These are phyloP conservation scores for Musa acuminata DNA, from an alignment of 176 grass and related monocot genomes.

Conservation along the genomic window DNA sequence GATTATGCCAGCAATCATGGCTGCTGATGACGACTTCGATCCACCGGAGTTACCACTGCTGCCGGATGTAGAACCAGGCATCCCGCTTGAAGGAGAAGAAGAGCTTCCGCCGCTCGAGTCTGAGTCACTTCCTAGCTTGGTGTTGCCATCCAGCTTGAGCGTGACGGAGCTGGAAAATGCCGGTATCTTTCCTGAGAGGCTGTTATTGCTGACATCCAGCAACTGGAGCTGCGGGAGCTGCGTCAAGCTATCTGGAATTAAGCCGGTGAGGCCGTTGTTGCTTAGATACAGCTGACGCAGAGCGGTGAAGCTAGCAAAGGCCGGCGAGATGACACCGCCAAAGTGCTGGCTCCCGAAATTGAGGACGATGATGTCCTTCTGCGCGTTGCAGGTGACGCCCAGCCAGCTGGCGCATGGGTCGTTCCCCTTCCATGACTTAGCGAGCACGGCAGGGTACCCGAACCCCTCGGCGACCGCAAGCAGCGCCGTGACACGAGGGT, in stretches of 20 bases:
- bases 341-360: constrained; percentile 55
- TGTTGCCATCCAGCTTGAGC: constrained; percentile 40
- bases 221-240: constrained; percentile 30
- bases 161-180: constrained; percentile 46
- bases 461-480: constrained; percentile 61
- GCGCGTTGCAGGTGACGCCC: constrained; percentile 37
- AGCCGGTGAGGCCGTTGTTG: constrained; percentile 53
- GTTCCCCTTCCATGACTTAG: constrained; percentile 47
- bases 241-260: constrained; percentile 52
- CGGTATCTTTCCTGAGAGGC: constrained; percentile 55
- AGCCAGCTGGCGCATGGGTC: constrained; percentile 45
- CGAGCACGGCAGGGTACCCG: constrained; percentile 54
- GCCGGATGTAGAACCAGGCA: constrained; percentile 22
- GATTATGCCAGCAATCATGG: constrained; percentile 52
- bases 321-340: constrained; percentile 54
- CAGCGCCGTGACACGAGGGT: constrained; percentile 38
- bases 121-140: constrained; percentile 37
- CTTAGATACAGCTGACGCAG: constrained; percentile 45
- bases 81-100: constrained; percentile 11
- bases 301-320: constrained; percentile 50
- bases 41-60: constrained; percentile 2
- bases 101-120: constrained; percentile 22
- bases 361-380: constrained; percentile 28
- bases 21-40: constrained; percentile 17
- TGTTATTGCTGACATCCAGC: constrained; percentile 74